Percentiles rank a stretch among this genome's conserved stretches.
phyloP scores from a whole-genome alignment of 2,329 filamentous ascomycete species.

The Drechslerella stenobrocha region DNA sequence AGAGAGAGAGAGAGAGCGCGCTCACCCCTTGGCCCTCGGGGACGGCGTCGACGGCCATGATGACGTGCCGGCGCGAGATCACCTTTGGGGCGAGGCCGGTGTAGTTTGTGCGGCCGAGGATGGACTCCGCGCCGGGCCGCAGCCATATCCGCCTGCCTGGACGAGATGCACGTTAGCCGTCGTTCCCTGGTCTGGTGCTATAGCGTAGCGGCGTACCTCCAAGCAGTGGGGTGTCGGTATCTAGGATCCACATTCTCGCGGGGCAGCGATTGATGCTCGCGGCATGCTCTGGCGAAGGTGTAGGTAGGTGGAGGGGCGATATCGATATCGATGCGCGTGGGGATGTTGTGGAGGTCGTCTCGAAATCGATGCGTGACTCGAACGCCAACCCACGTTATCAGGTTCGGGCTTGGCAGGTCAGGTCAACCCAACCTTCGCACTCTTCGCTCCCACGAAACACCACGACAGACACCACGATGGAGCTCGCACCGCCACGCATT shows the following conservation, averaged over 20 bases:
- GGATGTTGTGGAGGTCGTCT: too few relatives aligned
- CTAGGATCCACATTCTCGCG: conserved; percentile 36
- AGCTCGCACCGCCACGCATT: too few relatives aligned
- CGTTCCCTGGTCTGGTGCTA: too few relatives aligned
- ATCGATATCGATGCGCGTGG: too few relatives aligned
- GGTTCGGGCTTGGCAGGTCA: conserved; percentile 9
- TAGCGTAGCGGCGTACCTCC: conserved; percentile 15
- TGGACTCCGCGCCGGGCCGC: conserved; percentile 78
- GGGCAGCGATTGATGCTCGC: neutral
- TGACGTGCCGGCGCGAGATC: conserved; percentile 86
- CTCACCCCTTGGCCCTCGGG: conserved; percentile 68
- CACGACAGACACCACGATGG: neutral
- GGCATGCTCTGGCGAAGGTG: neutral
- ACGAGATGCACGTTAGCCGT: neutral
- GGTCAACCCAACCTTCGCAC: too few relatives aligned
- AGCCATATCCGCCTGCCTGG: conserved; percentile 77
- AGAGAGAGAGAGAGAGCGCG: too few relatives aligned
- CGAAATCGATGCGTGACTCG: conserved; percentile 29
- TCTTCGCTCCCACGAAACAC: too few relatives aligned
- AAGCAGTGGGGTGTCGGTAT: conserved; percentile 33
- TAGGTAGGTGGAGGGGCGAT: too few relatives aligned
- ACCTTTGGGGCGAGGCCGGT: conserved; percentile 66
- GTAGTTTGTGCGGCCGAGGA: conserved; percentile 74
- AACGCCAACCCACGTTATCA: conserved; percentile 46
- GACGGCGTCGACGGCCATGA: conserved; percentile 71